These are phyloP conservation scores for Nakaseomyces uthaithaninus DNA, from an alignment of 1,139 yeast species.

Conservation along the genomic window DNA sequence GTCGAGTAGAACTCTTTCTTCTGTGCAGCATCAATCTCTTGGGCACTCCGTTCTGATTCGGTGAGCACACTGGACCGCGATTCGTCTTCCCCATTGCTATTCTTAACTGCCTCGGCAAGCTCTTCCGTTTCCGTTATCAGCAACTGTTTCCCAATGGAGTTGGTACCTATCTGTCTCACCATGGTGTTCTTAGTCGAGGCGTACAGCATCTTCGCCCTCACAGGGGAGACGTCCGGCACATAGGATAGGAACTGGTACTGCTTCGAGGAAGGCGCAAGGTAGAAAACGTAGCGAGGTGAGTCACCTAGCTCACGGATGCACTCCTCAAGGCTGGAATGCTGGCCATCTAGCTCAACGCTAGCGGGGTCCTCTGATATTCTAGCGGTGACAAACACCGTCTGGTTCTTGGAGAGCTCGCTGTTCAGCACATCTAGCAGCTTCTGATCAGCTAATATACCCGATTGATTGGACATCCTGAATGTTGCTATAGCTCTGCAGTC, in stretches of 20 bases:
- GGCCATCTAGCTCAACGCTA: conserved; percentile 37
- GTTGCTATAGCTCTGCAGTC: neutral
- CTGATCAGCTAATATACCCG: conserved; percentile 54
- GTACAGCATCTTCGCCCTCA: conserved; percentile 82
- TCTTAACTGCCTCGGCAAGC: conserved; percentile 30
- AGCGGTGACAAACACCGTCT: conserved; percentile 29
- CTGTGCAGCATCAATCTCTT: conserved; percentile 25
- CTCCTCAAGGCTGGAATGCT: conserved; percentile 33
- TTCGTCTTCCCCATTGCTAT: conserved; percentile 20
- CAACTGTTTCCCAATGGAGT: conserved; percentile 45
- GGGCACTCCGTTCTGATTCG: conserved; percentile 44
- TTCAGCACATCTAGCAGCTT: conserved; percentile 32
- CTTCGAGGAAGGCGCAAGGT: conserved; percentile 35
- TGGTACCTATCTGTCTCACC: conserved; percentile 63
- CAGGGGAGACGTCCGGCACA: conserved; percentile 82
- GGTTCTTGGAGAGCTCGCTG: conserved; percentile 25
- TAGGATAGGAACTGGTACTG: conserved; percentile 58
- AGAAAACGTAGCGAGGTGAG: conserved; percentile 53
- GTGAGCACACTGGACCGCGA: conserved; percentile 41
- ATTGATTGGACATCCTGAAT: conserved; percentile 53
- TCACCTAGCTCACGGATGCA: conserved; percentile 32
- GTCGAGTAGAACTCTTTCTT: conserved; percentile 15
- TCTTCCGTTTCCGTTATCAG: conserved; percentile 60
- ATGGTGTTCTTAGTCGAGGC: conserved; percentile 82
- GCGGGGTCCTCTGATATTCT: conserved; percentile 38